Percentiles rank a stretch among this genome's conserved stretches.
Evolutionary conservation across 2,329 filamentous ascomycete species (phyloP).

Genomic region (Aspergillus calidoustus): DNA sequence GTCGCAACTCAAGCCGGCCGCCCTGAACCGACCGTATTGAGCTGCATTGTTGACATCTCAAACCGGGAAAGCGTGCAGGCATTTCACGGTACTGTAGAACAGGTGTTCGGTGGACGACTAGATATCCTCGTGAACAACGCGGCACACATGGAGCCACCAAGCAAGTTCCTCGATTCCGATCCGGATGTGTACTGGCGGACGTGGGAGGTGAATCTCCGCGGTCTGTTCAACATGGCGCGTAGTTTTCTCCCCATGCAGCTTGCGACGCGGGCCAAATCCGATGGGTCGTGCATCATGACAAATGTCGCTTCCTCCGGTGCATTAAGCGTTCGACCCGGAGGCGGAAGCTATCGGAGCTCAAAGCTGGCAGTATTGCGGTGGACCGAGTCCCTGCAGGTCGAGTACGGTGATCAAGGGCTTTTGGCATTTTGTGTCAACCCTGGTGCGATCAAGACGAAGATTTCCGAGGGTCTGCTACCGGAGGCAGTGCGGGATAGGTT

Average conservation of each 20-base stretch:
- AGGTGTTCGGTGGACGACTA: not conserved
- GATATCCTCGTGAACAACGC: constrained; percentile 53
- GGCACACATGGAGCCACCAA: constrained; percentile 36
- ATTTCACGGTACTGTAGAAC: not conserved
- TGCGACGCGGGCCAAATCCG: constrained; percentile 37
- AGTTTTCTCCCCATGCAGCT: constrained; percentile 52
- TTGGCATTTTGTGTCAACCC: constrained; percentile 49
- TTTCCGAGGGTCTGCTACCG: constrained; percentile 37
- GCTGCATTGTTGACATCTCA: not conserved
- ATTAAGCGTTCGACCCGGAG: constrained; percentile 31
- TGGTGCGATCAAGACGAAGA: constrained; percentile 46
- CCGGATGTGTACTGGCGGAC: constrained; percentile 48
- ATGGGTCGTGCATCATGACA: constrained; percentile 38
- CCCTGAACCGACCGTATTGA: not conserved
- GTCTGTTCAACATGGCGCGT: constrained; percentile 51
- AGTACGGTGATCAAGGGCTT: constrained; percentile 51
- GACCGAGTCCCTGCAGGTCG: constrained; percentile 54
- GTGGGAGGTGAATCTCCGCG: constrained; percentile 56
- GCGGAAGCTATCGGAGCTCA: constrained; percentile 50
- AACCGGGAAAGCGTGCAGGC: not conserved
- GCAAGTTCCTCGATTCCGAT: constrained; percentile 38
- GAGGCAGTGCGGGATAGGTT: constrained; percentile 29
- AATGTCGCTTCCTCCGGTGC: constrained; percentile 52
- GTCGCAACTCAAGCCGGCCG: not conserved
- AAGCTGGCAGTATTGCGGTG: constrained; percentile 58